Evolutionary conservation across 176 grass and related monocot species (phyloP).

Genomic region (Poa pratensis): DNA sequence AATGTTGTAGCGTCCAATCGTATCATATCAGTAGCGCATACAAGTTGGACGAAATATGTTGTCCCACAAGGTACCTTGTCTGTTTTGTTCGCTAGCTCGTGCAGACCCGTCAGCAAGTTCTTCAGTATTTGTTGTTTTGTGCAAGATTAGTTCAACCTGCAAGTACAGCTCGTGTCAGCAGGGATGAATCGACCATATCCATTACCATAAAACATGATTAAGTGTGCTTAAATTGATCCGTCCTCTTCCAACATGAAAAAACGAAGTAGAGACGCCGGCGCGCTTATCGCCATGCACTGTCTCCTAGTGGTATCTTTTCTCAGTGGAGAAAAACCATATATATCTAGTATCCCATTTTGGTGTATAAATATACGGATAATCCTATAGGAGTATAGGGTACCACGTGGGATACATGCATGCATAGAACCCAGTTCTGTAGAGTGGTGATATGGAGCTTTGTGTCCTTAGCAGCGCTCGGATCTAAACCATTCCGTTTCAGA

Average conservation of each 20-base stretch:
- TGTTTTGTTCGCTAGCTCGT: not conserved
- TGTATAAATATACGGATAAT: not conserved
- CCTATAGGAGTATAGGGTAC: no score
- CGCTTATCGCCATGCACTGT: not conserved
- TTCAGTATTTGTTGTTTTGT: not conserved
- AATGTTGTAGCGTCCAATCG: not conserved
- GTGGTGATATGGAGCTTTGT: not conserved
- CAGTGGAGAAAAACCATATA: not conserved
- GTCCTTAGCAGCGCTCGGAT: not conserved
- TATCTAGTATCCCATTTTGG: not conserved
- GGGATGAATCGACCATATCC: not conserved
- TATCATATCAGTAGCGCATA: not conserved
- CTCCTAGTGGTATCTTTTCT: not conserved
- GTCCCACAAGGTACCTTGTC: slow-evolving; percentile 30
- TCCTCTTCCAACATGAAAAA: not conserved
- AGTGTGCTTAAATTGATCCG: not conserved
- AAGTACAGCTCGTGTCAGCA: slow-evolving; percentile 10
- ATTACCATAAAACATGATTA: not conserved
- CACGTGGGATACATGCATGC: not conserved
- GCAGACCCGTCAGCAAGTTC: not conserved
- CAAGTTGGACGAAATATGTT: not conserved
- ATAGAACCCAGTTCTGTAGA: not conserved
- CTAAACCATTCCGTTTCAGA: not conserved
- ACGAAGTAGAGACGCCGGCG: slow-evolving; percentile 2
- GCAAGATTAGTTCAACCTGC: slow-evolving; percentile 36